Base-by-base conservation (phyloP, 129 eudicot genomes). In the Silybum marianum region DNA sequence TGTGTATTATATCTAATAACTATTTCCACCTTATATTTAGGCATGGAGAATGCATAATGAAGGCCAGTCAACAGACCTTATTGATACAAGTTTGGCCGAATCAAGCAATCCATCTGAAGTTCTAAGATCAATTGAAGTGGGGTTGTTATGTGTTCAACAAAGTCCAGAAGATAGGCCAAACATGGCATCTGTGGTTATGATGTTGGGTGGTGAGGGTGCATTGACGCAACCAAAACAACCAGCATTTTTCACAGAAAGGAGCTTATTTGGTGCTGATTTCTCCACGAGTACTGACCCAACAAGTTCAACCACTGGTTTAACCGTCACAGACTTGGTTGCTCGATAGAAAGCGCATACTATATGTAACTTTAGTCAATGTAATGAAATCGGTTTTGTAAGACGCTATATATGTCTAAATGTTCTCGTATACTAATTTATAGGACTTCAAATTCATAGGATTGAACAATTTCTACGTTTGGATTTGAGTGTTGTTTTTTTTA, bases 71-170 rank as follows among this genome's bases (percentile, higher is more conserved):
- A 42, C 39, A 74, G 87, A 84, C 28, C 38, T 84, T 2, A n/a
- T 67, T 5, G 88, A 86, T 38, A n/a, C 63, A 42, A 7, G 12
- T 6, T 72, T 74, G 0, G 48, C 9, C 7, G 84, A 77, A 23
- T 67, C 84, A 8, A 63, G 69, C 24, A 22, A 74, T 60, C 19
- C 70, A 9, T 16, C 10, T 3, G 86, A 86, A 82, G 86, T 69
- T n/a, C 2, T 82, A 39, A 79, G 86, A 86, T 79, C 79, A 13
- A 86, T 86, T 9, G 62, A 68, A 30, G 77, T 83, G 13, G 89
- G 82, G 10, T 78, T 86, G 68, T 63, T 86, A 22, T 86, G 89
- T 24, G 84, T 75, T 26, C 86, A 86, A 79, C 78, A 83, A 79
- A 73, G 25, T 78, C 79, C 87, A 9, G 84, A 44, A 75, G 86